Base-by-base conservation (phyloP, 2,329 filamentous ascomycete species). In the Fusarium equiseti region DNA sequence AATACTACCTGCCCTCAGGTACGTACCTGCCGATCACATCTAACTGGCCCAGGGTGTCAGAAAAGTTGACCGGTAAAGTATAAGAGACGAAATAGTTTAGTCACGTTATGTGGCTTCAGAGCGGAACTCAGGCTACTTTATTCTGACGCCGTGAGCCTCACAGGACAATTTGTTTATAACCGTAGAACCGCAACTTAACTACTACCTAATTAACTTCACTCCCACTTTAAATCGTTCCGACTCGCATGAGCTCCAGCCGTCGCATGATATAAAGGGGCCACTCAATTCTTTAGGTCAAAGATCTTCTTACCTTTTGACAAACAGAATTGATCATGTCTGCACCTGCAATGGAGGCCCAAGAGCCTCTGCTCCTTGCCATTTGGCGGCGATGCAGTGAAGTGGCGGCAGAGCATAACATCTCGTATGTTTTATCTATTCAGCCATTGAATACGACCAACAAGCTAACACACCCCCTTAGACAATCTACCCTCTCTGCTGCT, bases 401-500 rank as follows among this genome's bases (percentile, higher is more conserved):
- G 63, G 72, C 73, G 51, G 64, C 64, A 42, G 65, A 66, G 61
- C 58, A 68, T 52, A 70, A 77, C 49, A 48, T 77, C 50, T 75
- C 76, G 76, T 77, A 73, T 42, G 75, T 58, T 51, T 15, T 20
- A 57, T 50, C 40, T 42, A 18, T 43, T 43, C 51, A 52, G 46
- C 53, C 54, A 59, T 70, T 71, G 58, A 58, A 12, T 24, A 24
- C 29, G 13, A 11, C 10, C 22, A 50, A 26, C 40, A 49, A 48
- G 54, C 64, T 71, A 26, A 64, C 24, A 42, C 15, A n/a, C 40
- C 24, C 29, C 24, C 13, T 6, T 54, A 81, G 79, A 11, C 71
- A 74, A 52, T 62, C 66, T 8, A 56, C 66, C 3, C 50, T 81
- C 20, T 79, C 81, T 44, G 69, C 76, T 20, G 48, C 72, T 29